These are phyloP conservation scores for Coemansia sp. DNA, from an alignment of 192 early-diverging fungal species.

Conservation along the genomic window DNA sequence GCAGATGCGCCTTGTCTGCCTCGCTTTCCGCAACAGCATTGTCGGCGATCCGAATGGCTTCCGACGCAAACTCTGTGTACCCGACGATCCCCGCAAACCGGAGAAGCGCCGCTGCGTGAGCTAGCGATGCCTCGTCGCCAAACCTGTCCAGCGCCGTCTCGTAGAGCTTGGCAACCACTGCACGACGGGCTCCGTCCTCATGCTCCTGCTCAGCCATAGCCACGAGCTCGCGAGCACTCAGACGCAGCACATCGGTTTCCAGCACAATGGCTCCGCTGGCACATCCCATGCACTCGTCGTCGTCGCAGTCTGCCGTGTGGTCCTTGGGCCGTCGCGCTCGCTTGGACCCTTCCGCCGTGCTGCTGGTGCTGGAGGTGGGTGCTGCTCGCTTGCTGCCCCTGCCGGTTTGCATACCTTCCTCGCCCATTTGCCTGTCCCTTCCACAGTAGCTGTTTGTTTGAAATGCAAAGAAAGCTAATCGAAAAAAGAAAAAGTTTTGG, in stretches of 20 bases:
- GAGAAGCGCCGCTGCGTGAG: slow-evolving; percentile 27
- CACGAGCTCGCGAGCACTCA: slow-evolving; percentile 47
- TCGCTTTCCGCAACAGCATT: slow-evolving; percentile 3
- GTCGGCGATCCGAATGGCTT: slow-evolving; percentile 13
- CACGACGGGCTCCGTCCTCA: slow-evolving; percentile 22
- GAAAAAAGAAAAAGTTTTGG: not conserved
- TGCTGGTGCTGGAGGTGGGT: not conserved
- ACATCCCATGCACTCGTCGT: slow-evolving; percentile 59
- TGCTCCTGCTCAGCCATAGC: slow-evolving; percentile 55
- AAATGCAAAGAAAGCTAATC: not conserved
- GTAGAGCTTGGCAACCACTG: slow-evolving; percentile 59
- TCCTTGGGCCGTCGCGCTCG: slow-evolving; percentile 22
- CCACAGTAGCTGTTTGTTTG: not conserved
- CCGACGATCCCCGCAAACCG: slow-evolving; percentile 34
- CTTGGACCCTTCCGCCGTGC: slow-evolving; percentile 5
- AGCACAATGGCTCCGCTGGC: slow-evolving; percentile 59
- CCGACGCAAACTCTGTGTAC: slow-evolving; percentile 19
- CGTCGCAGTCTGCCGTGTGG: slow-evolving; percentile 60
- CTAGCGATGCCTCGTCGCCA: slow-evolving; percentile 21
- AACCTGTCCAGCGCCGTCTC: slow-evolving; percentile 61
- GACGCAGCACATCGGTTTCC: slow-evolving; percentile 19
- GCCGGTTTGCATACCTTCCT: not conserved
- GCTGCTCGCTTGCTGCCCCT: slow-evolving; percentile 16
- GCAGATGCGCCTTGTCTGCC: not conserved
- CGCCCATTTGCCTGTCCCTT: not conserved